phyloP scores from a whole-genome alignment of 306 rosid species.

The Castanopsis chinensis region DNA sequence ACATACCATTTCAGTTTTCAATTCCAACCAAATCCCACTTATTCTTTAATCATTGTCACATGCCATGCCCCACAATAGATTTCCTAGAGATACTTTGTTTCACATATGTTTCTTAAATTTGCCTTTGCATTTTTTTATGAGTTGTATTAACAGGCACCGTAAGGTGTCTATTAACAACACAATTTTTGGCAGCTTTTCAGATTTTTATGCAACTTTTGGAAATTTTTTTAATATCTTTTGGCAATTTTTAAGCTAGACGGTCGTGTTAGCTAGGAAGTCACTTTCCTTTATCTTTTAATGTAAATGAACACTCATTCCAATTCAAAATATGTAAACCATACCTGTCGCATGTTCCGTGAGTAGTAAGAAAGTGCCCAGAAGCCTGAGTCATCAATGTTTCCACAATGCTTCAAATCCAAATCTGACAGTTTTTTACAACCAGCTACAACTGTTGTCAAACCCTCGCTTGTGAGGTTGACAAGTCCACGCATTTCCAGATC shows the following conservation, averaged over 20 bases:
- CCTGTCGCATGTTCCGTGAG: constrained; percentile 60
- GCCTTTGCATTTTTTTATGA: background rate
- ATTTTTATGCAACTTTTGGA: no score
- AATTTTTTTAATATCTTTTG: no score
- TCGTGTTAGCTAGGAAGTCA: background rate
- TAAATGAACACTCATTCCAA: background rate
- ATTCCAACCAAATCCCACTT: background rate
- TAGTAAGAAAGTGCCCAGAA: constrained; percentile 56
- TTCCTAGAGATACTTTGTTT: background rate
- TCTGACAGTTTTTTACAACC: constrained; percentile 56
- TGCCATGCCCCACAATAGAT: background rate
- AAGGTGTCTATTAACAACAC: no score
- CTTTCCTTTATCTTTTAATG: background rate
- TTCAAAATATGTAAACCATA: constrained; percentile 14
- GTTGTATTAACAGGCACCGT: no score
- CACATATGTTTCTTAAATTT: background rate
- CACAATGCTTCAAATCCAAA: constrained; percentile 61
- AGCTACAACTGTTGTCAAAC: constrained; percentile 47
- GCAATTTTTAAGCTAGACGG: no score
- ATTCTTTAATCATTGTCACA: background rate
- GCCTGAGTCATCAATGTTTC: constrained; percentile 53
- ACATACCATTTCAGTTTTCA: background rate
- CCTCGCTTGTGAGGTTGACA: constrained; percentile 46
- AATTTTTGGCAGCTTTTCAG: no score
- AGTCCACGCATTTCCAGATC: constrained; percentile 63